Evolutionary conservation across 805 yeast genomes (phyloP), one percentile per base, ranked within the genome.

Genomic region (Wickerhamiella australiensis): DNA sequence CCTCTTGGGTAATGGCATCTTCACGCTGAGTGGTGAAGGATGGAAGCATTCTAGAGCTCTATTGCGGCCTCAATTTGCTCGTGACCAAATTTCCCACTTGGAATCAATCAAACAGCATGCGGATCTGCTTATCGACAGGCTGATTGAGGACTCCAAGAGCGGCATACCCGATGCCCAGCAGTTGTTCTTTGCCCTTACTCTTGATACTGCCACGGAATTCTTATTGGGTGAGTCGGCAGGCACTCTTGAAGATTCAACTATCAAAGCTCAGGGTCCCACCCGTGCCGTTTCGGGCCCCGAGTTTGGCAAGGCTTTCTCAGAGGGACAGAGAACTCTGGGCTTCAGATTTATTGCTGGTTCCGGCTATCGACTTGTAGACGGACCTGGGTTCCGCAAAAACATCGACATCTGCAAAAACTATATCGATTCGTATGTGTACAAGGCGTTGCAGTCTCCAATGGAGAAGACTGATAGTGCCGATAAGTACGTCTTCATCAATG

Each of bases 351-450:
- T 53, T 18, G 47, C 52, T 21, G 62, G 56, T 22, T 33, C 31
- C 12, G 54, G 54, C 50, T 56, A 55, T 53, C 38, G 59, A n/a
- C 41, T 56, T 9, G 46, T 58, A 26, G 48, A 53, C 15, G 51
- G 56, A 17, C 46, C 61, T 48, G 53, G 62, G 42, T 72, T 71
- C 55, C 59, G 63, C 48, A 60, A 59, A 12, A 50, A 65, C 26
- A 65, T 58, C 41, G 54, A 53, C 21, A 46, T 52, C 15, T 68
- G 67, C 42, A 64, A 66, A 46, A 53, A 52, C 23, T 66, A 61
- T 61, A 67, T 69, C 22, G 66, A 70, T 53, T 61, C 56, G 52
- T 72, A 68, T 53, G 76, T 72, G 23, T 47, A 64, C 29, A 58
- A 57, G 50, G 75, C 72, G 4, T 61, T 73, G 42, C 55, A 55